Base-by-base conservation (phyloP, 169 alveolate species). In the Eimeria maxima region DNA sequence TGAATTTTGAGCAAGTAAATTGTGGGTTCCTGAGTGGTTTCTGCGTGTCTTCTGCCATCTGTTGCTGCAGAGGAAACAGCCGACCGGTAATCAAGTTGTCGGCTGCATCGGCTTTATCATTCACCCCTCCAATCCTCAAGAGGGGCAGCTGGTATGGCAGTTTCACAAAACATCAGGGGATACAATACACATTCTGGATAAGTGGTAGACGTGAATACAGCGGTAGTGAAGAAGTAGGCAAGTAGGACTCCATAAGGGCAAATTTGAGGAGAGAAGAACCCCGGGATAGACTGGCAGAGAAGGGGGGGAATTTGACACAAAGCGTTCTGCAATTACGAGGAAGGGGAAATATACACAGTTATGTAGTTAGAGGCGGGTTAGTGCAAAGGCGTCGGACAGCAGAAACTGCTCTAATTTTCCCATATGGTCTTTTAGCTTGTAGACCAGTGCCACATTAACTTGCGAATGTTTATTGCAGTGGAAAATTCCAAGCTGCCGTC, bases 21-120 rank as follows among this genome's bases (percentile, higher is more conserved):
- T 29, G 83, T 11, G 8, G 10, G 24, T 53, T 60, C 5, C 20
- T 60, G 69, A 20, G 69, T 24, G 69, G 50, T 50, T 53, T 27
- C 5, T 73, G 4, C n/a, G 50, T 86, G 78, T 6, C 73, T 29
- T 83, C 20, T 83, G 91, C 13, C 50, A 33, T 22, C 16, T 42
- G 38, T 38, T 38, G 76, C 44, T 29, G 80, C 93, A 86, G 93
- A 29, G 29, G 69, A 57, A 86, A n/a, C 80, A 57, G n/a, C 93
- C 76, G 14, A 45, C 42, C 11, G 78, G 78, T 44, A 86, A 8
- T 42, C 93, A 45, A 60, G 69, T 86, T 11, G 67, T 86, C 45
- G 93, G 93, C 78, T 86, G 93, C 63, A 86, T 86, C 63, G 93
- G 93, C 42, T 33, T 86, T 27, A 86, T 86, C 18, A 60, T 86